Evolutionary conservation across 768 basidiomycete genomes (phyloP).

Genomic region (Naganishia friedmannii): DNA sequence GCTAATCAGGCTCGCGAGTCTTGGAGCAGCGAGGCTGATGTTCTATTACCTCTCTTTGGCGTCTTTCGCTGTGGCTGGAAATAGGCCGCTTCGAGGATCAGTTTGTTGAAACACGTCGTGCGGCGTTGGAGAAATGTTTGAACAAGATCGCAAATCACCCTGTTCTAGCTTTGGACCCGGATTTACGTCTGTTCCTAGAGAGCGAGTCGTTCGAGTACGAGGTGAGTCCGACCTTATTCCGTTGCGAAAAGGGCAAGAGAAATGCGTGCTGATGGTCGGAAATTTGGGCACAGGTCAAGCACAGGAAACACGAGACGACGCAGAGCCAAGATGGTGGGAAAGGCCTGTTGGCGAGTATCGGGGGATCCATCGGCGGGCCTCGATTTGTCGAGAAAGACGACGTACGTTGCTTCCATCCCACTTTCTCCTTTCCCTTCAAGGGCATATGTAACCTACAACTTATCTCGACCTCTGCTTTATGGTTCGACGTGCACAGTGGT

Average conservation of each 20-base stretch:
- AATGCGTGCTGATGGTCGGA: neutral
- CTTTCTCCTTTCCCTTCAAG: too few relatives aligned
- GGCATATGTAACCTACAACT: too few relatives aligned
- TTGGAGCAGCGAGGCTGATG: neutral
- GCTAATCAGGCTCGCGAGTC: too few relatives aligned
- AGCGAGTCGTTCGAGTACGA: constrained; percentile 87
- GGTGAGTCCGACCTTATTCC: constrained; percentile 57
- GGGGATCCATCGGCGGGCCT: constrained; percentile 58
- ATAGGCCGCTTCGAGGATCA: constrained; percentile 78
- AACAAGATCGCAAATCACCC: constrained; percentile 92
- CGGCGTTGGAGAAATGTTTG: constrained; percentile 82
- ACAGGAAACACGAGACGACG: constrained; percentile 71
- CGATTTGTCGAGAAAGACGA: constrained; percentile 48
- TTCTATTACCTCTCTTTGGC: neutral
- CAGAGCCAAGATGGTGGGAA: constrained; percentile 63
- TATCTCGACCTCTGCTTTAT: too few relatives aligned
- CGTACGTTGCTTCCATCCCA: constrained; percentile 3
- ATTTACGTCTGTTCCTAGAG: constrained; percentile 85
- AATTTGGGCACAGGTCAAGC: constrained; percentile 68
- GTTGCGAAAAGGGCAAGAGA: neutral
- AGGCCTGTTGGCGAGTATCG: constrained; percentile 78
- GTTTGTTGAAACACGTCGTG: constrained; percentile 80
- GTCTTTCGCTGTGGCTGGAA: too few relatives aligned
- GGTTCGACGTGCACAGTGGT: constrained; percentile 65
- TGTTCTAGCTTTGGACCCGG: constrained; percentile 78